Conservation (phyloP, 2,329 filamentous ascomycete species). For the Ophiocordyceps camponoti-floridani region DNA sequence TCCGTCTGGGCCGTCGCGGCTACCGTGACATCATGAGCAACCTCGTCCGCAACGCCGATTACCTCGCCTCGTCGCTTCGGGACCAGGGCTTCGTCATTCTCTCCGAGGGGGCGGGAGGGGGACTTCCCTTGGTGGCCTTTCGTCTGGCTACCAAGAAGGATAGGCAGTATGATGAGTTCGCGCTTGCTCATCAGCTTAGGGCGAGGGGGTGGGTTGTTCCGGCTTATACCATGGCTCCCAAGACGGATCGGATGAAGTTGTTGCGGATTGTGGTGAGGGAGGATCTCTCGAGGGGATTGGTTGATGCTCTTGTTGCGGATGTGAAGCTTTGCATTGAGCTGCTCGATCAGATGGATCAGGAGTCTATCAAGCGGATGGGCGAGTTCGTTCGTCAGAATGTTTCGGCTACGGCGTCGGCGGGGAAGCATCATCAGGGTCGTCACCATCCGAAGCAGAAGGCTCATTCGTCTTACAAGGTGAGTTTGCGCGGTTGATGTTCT, state of each 20-base stretch:
- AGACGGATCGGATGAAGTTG: constrained; percentile 72
- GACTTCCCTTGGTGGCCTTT: constrained; percentile 82
- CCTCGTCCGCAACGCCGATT: constrained; percentile 76
- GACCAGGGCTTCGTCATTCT: constrained; percentile 73
- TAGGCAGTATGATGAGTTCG: constrained; percentile 54
- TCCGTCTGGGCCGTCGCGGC: constrained; percentile 80
- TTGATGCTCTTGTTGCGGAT: constrained; percentile 61
- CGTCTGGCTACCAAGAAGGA: constrained; percentile 40
- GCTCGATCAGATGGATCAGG: constrained; percentile 56
- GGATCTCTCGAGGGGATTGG: constrained; percentile 71
- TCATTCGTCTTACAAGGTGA: constrained; percentile 25
- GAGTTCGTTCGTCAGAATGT: constrained; percentile 43
- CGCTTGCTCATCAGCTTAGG: constrained; percentile 69
- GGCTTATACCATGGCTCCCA: constrained; percentile 91
- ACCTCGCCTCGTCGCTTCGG: constrained; percentile 57
- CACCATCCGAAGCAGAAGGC: constrained; percentile 26
- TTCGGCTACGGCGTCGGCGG: neutral
- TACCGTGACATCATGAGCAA: constrained; percentile 92
- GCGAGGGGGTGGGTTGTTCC: constrained; percentile 85
- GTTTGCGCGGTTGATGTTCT: neutral
- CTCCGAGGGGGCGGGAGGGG: constrained; percentile 59
- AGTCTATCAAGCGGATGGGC: constrained; percentile 50
- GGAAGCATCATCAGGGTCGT: constrained; percentile 29
- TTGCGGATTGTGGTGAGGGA: constrained; percentile 84
- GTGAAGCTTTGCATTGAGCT: constrained; percentile 60